Evolutionary conservation across 306 rosid species (phyloP).

Genomic region (Ziziphus jujuba): DNA sequence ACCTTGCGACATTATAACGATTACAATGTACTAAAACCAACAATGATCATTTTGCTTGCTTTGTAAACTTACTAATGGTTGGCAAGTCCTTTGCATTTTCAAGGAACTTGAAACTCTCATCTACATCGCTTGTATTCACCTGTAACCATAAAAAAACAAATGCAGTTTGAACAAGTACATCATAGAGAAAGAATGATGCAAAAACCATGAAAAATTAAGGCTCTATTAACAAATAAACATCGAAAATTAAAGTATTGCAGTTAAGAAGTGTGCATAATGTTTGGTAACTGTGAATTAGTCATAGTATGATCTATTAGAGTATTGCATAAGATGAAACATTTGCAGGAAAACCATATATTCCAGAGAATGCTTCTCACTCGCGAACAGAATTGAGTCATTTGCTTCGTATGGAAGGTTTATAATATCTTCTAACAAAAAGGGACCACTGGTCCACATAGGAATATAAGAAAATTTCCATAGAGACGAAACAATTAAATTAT

Average conservation of each 20-base stretch:
- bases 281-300: no score
- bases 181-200: not conserved
- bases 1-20: not conserved
- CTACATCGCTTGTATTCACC: slow-evolving; percentile 56
- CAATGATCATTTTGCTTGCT: not conserved
- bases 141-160: slow-evolving; percentile 29
- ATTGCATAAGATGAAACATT: not conserved
- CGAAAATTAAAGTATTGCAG: not conserved
- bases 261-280: not conserved
- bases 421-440: not conserved
- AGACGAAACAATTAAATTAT: not conserved
- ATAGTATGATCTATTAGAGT: not conserved
- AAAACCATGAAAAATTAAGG: not conserved
- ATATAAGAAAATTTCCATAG: not conserved
- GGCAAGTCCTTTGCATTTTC: slow-evolving; percentile 91
- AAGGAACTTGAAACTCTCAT: slow-evolving; percentile 71
- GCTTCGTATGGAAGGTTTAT: not conserved
- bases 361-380: not conserved
- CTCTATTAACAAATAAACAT: not conserved
- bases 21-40: not conserved
- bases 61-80: slow-evolving; percentile 70
- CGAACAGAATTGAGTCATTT: not conserved
- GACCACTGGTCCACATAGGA: not conserved
- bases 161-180: slow-evolving; percentile 1
- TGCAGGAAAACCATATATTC: not conserved